Evolutionary conservation across 306 rosid species (phyloP).

Genomic region (Pterocarpus macrocarpus): DNA sequence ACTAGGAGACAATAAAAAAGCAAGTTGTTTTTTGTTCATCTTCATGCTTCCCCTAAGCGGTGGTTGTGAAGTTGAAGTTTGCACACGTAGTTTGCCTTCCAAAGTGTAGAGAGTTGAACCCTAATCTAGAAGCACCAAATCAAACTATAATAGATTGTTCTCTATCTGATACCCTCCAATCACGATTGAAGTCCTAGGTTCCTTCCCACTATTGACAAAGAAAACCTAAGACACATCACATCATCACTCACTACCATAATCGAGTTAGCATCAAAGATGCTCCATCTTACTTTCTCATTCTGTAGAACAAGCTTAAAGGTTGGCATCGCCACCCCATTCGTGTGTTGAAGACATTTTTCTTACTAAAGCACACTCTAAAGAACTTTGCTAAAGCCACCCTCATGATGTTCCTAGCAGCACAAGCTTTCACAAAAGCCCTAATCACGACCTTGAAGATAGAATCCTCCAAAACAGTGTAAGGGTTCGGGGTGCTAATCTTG

Average conservation of each 20-base stretch:
- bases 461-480: slow-evolving; percentile 46
- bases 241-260: too few relatives aligned
- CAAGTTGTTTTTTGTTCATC: too few relatives aligned
- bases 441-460: slow-evolving; percentile 36
- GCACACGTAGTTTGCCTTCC: too few relatives aligned
- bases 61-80: too few relatives aligned
- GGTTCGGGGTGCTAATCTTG: slow-evolving; percentile 45
- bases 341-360: too few relatives aligned
- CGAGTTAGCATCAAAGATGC: slow-evolving; percentile 60
- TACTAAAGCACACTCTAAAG: slow-evolving; percentile 50
- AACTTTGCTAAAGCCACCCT: slow-evolving; percentile 40
- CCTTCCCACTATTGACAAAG: slow-evolving; percentile 61
- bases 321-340: slow-evolving; percentile 54
- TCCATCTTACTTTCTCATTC: slow-evolving; percentile 67
- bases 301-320: too few relatives aligned
- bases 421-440: slow-evolving; percentile 39
- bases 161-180: slow-evolving; percentile 76
- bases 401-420: slow-evolving; percentile 39
- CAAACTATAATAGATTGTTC: slow-evolving; percentile 67
- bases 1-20: too few relatives aligned
- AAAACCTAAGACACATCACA: slow-evolving; percentile 69
- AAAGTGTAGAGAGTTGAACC: slow-evolving; percentile 70
- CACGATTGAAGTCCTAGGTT: slow-evolving; percentile 54
- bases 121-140: slow-evolving; percentile 58
- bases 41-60: too few relatives aligned